Base-by-base conservation (phyloP, 106 monocot species). In the Phalaenopsis aphrodite region DNA sequence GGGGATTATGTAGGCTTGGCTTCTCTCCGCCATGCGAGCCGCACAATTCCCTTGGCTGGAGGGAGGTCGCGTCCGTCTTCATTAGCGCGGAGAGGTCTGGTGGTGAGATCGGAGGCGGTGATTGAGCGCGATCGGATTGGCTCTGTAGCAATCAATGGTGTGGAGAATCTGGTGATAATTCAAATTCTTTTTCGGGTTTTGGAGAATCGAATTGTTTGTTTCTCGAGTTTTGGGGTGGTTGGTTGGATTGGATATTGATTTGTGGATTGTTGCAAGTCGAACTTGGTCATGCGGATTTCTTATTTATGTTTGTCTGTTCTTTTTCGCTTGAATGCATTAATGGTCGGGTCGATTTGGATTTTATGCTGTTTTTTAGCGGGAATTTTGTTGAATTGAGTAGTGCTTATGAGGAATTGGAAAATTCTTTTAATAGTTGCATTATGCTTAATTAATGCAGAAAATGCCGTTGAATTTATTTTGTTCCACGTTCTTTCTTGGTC, bases 61-160 rank as follows among this genome's bases (percentile, higher is more conserved):
- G 41, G 52, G 56, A n/a, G 30, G 7, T 30, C 8, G 39, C 37
- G 42, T 42, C 23, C 79, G 42, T 45, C 30, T 49, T 23, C 49
- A 47, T 41, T 1, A 5, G 21, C 5, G 41, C 48, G 76, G 75
- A 42, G 56, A 76, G 82, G 24, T 5, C 1, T 46, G 41, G 55
- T 42, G 8, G 82, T 85, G 64, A 81, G 78, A 75, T 85, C 82
- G 5, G 81, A 78, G 56, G 64, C 39, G 16, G 72, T 37, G 41
- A 82, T 65, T 36, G 85, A 78, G 81, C 72, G 42, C 38, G 73
- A 57, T 58, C 15, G 19, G 23, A 66, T 15, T 58, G 75, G 66
- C 42, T 30, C 47, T 0, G 78, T 30, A 15, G 39, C 75, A 24
- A 19, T 56, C 78, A 79, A 82, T 45, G 85, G 85, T 55, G 21